Evolutionary conservation across 371 early-diverging fungal species (phyloP).

Genomic region (Apophysomyces ossiformis): DNA sequence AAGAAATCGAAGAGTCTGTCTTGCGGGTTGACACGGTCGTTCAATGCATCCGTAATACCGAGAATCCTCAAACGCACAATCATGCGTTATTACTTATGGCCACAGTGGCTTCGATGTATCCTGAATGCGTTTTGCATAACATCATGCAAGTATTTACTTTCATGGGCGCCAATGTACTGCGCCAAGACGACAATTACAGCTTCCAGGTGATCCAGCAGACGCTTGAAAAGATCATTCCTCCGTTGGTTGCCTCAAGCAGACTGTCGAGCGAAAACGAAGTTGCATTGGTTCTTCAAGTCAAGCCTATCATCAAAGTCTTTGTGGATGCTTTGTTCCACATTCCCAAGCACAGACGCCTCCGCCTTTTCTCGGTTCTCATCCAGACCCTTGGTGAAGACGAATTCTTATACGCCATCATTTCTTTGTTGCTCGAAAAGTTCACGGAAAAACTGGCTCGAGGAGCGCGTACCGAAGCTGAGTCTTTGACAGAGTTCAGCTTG

Average conservation of each 20-base stretch:
- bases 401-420: slow-evolving; percentile 75
- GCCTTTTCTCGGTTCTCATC: slow-evolving; percentile 84
- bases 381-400: slow-evolving; percentile 79
- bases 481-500: slow-evolving; percentile 71
- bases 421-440: slow-evolving; percentile 76
- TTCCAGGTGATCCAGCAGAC: slow-evolving; percentile 94
- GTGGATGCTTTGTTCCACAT: slow-evolving; percentile 91
- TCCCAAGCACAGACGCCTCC: slow-evolving; percentile 90
- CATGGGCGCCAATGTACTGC: slow-evolving; percentile 95
- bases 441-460: slow-evolving; percentile 61
- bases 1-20: slow-evolving; percentile 44
- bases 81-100: slow-evolving; percentile 89
- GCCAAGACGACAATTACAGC: slow-evolving; percentile 95
- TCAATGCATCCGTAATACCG: slow-evolving; percentile 87
- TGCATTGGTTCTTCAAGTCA: slow-evolving; percentile 55
- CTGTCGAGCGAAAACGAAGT: slow-evolving; percentile 50
- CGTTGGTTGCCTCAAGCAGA: slow-evolving; percentile 71
- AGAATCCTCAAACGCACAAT: slow-evolving; percentile 96
- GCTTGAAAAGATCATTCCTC: slow-evolving; percentile 86
- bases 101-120: slow-evolving; percentile 80
- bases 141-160: slow-evolving; percentile 97
- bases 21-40: slow-evolving; percentile 89
- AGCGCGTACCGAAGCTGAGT: slow-evolving; percentile 58
- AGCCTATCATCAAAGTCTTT: slow-evolving; percentile 87
- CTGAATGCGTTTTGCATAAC: slow-evolving; percentile 87